Base-by-base conservation (phyloP, 371 early-diverging fungal species). In the Mortierella sp. region DNA sequence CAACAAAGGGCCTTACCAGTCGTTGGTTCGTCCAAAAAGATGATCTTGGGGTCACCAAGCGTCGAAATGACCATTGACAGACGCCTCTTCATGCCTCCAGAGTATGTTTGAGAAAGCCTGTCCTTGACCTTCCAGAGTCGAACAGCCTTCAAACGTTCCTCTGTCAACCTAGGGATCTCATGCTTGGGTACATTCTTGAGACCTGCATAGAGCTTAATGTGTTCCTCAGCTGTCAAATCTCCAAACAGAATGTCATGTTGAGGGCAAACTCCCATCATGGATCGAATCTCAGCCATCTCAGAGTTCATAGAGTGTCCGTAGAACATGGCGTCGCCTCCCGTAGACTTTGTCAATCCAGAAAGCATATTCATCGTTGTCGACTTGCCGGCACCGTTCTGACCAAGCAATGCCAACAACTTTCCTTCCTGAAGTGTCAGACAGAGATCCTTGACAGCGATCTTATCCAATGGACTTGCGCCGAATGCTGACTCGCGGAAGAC, bases 361-460 rank as follows among this genome's bases (percentile, higher is more conserved):
- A 92, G 79, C 69, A 89, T 89, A 62, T 88, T 83, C 69, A 85
- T 86, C 25, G 84, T 74, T 1, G 89, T 90, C 31, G 86, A 83
- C 67, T 91, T 91, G 31, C 92, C 92, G 2, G 90, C 91, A n/a
- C 92, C 92, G 73, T 92, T 92, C 65, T 90, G 90, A 19, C 92
- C 90, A 22, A 88, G 69, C 22, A 90, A 74, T 2, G 86, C 86
- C 50, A 86, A 63, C 43, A 87, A 79, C 54, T 86, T 88, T 34
- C 88, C 87, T 63, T 91, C 88, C 65, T 84, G 72, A 22, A 90
- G 68, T 0, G 82, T 81, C 55, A 92, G 45, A 60, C 82, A 83
- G 27, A 85, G 61, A 61, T 83, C 80, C 45, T 81, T 81, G 47
- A 92, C 90, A 3, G 91, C 92, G 29, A 87, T 83, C 69, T 91